These are phyloP conservation scores for Ilyonectria destructans DNA, from an alignment of 2,329 filamentous ascomycete genomes.

Conservation along the genomic window DNA sequence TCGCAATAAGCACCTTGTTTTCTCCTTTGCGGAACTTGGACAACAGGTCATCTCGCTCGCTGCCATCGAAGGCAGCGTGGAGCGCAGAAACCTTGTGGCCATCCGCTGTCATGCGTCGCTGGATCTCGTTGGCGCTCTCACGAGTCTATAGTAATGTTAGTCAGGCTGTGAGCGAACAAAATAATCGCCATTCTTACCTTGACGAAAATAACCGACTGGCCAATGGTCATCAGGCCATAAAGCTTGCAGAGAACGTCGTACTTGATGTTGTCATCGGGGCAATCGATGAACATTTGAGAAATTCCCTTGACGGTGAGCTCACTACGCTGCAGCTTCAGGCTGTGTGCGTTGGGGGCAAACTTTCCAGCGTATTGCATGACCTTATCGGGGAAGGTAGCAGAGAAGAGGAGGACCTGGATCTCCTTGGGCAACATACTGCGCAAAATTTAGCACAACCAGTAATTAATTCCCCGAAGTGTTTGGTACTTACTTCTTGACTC, in stretches of 20 bases:
- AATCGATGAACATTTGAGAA: slow-evolving; percentile 98
- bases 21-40: slow-evolving; percentile 88
- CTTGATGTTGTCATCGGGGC: slow-evolving; percentile 84
- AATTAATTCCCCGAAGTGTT: neutral
- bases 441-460: slow-evolving; percentile 50
- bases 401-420: slow-evolving; percentile 95
- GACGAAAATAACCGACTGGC: slow-evolving; percentile 98
- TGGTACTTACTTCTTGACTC: slow-evolving; percentile 82
- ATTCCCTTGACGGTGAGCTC: slow-evolving; percentile 98
- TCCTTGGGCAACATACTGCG: slow-evolving; percentile 79
- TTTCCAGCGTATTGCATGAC: slow-evolving; percentile 87
- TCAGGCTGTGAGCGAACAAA: too few relatives aligned
- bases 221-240: slow-evolving; percentile 96
- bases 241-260: slow-evolving; percentile 92
- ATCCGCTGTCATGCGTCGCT: slow-evolving; percentile 87
- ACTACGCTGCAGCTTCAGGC: slow-evolving; percentile 89
- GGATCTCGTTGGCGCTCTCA: slow-evolving; percentile 87
- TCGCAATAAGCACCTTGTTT: slow-evolving; percentile 97
- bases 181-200: slow-evolving; percentile 69
- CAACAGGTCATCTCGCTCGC: slow-evolving; percentile 86
- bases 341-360: slow-evolving; percentile 90
- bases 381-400: slow-evolving; percentile 90
- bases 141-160: slow-evolving; percentile 74
- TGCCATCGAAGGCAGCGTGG: slow-evolving; percentile 89
- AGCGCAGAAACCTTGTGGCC: slow-evolving; percentile 94